Evolutionary conservation across 2,329 filamentous ascomycete genomes (phyloP).

Genomic region (Neofusicoccum kwambonambiense): DNA sequence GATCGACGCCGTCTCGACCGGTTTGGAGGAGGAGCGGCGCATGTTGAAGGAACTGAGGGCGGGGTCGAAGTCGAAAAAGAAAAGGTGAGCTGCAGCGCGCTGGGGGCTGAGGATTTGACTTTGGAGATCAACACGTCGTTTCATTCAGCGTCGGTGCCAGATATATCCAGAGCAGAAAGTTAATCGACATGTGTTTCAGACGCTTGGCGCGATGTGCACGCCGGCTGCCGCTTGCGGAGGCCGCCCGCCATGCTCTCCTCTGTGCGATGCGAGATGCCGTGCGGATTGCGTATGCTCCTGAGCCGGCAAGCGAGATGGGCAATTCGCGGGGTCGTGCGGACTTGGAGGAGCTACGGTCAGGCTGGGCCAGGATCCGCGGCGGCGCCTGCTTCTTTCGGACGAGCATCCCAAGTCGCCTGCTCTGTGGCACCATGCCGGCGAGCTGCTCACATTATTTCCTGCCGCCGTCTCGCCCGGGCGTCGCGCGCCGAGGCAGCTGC

Average conservation of each 20-base stretch:
- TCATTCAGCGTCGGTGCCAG: not conserved
- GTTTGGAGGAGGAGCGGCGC: not conserved
- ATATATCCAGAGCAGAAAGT: not conserved
- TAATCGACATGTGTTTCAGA: not conserved
- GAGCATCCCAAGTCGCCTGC: too few species aligned
- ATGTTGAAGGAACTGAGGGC: not conserved
- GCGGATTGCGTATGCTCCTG: not conserved
- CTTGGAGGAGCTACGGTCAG: not conserved
- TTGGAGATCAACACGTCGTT: not conserved
- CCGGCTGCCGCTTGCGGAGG: not conserved
- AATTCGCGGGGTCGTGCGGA: not conserved
- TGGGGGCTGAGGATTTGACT: not conserved
- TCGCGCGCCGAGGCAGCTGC: not conserved
- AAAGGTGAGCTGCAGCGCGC: not conserved
- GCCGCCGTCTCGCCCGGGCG: too few species aligned
- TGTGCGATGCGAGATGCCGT: not conserved
- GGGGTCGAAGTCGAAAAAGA: not conserved
- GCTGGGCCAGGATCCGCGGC: not conserved
- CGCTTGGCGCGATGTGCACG: not conserved
- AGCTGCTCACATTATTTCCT: too few species aligned
- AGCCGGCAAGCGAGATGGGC: not conserved
- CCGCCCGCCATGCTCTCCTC: not conserved
- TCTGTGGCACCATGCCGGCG: too few species aligned
- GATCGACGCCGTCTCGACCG: conserved; percentile 4
- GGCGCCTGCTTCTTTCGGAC: not conserved